Evolutionary conservation across 2,329 filamentous ascomycete genomes (phyloP), one percentile per base, ranked within the genome.

Genomic region (Parascedosporium putredinis): DNA sequence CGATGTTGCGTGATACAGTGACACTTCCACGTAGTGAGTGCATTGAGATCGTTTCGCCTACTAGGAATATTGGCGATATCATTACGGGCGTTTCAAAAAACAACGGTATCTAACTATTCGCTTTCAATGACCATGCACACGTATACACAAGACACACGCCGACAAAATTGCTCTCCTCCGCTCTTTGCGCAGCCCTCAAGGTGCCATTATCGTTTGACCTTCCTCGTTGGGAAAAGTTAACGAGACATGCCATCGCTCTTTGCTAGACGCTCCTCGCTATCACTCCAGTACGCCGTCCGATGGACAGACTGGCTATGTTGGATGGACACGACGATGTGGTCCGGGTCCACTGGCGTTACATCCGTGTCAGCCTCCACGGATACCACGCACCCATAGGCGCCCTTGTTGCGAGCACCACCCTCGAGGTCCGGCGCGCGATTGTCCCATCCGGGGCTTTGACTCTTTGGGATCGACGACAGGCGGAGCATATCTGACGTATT

Each of bases 261-360:
- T 8, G 45, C 45, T n/a, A 47, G 23, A 18, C 45, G 20, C 45
- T 47, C 45, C 45, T 47, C 45, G n/a, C 45, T 47, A 10, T 47
- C 45, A 24, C 23, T 47, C 10, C 5, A 20, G 16, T 47, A 42
- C 5, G 23, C 20, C 10, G 18, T 42, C 3, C 18, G 38, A 20
- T 42, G 45, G 20, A 29, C 45, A 25, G 45, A 16, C 27, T 47
- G 45, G 27, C 27, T 34, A 23, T 31, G 43, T 18, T 45, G 43
- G 10, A 18, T 44, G 24, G 16, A 23, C 1, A 34, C 27, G n/a
- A 34, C 29, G 8, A 47, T 47, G 27, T n/a, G 5, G 25, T 24
- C 5, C 7, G 18, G 38, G 20, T 42, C 38, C 38, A 20, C n/a
- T 10, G 38, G 38, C 8, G 38, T 20, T 20, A 10, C 20, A 14